A percentile compares a stretch with the other conserved stretches of the same genome.
These are phyloP conservation scores for Fusarium illudens DNA, from an alignment of 2,329 filamentous ascomycete genomes.

Conservation along the genomic window DNA sequence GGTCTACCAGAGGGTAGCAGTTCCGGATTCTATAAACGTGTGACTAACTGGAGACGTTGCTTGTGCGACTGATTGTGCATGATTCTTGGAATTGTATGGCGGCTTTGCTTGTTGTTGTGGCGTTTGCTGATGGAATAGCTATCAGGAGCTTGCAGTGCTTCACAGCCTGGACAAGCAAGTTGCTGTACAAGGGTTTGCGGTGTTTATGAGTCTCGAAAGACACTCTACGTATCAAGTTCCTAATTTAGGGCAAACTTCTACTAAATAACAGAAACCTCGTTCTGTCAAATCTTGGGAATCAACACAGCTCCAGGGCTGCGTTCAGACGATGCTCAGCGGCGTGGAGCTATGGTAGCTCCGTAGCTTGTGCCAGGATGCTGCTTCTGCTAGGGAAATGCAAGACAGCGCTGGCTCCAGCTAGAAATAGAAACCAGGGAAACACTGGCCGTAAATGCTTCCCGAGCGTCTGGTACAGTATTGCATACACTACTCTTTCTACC, in stretches of 20 bases:
- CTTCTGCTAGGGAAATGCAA: background rate
- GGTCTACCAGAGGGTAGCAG: no score
- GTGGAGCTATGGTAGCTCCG: constrained; percentile 9
- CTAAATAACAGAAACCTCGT: background rate
- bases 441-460: background rate
- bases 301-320: no score
- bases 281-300: background rate
- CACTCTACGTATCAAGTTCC: background rate
- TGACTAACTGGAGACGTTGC: background rate
- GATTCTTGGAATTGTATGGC: background rate
- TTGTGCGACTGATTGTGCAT: background rate
- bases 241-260: background rate
- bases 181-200: background rate
- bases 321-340: background rate
- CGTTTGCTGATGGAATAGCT: constrained; percentile 2
- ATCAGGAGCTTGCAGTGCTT: background rate
- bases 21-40: background rate
- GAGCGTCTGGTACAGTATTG: background rate
- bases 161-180: background rate
- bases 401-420: background rate
- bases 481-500: background rate
- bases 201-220: background rate
- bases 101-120: constrained; percentile 7
- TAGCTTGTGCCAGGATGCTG: constrained; percentile 7
- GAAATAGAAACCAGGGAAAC: background rate